Conservation (phyloP, 2,329 filamentous ascomycete species). For the Phialophora macrospora region DNA sequence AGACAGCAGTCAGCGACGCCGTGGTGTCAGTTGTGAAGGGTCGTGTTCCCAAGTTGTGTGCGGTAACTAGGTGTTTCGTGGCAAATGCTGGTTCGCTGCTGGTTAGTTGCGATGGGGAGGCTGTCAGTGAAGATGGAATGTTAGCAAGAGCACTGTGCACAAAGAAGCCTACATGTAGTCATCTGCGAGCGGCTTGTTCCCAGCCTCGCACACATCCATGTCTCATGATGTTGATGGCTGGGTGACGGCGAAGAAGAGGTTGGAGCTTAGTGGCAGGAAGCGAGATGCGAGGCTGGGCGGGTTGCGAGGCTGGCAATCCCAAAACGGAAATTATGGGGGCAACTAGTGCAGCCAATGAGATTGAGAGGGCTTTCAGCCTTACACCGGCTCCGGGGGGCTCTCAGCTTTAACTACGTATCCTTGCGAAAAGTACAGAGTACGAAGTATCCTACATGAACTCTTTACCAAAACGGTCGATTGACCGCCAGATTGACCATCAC, state of each 20-base stretch:
- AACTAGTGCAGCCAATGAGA: background rate
- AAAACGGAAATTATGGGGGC: background rate
- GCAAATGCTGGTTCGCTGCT: slow-evolving; percentile 9
- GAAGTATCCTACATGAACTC: background rate
- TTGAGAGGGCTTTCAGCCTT: background rate
- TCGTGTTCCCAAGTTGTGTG: slow-evolving; percentile 2
- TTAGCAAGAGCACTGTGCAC: slow-evolving; percentile 21
- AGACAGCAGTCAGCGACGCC: slow-evolving; percentile 25
- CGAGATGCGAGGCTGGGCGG: background rate
- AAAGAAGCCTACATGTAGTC: slow-evolving; percentile 30
- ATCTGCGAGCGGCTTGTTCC: slow-evolving; percentile 15
- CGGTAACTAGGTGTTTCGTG: background rate
- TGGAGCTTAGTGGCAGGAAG: slow-evolving; percentile 22
- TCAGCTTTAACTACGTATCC: background rate
- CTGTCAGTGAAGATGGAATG: slow-evolving; percentile 21
- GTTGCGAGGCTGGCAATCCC: slow-evolving; percentile 15
- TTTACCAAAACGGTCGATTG: background rate
- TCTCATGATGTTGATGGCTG: slow-evolving; percentile 27
- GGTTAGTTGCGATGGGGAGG: slow-evolving; percentile 17
- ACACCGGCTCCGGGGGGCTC: background rate
- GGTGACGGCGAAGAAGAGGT: slow-evolving; percentile 21
- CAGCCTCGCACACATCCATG: slow-evolving; percentile 25
- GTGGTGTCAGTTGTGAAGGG: slow-evolving; percentile 35
- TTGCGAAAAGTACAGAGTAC: background rate
- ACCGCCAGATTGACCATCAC: background rate